phyloP scores from a whole-genome alignment of 2,329 filamentous ascomycete species.

The Chlorencoelia australis region DNA sequence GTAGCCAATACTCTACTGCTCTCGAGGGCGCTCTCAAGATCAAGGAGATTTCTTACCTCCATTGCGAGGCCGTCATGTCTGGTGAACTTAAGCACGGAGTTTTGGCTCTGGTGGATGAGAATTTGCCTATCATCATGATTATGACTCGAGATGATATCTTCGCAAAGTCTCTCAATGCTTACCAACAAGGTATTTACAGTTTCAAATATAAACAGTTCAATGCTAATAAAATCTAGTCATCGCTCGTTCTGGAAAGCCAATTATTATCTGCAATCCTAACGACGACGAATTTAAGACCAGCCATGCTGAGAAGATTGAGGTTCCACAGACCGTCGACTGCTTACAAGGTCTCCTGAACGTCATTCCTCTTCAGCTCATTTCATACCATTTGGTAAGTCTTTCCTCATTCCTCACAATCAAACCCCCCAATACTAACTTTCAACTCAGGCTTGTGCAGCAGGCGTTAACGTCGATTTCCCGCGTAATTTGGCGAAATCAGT shows the following conservation, averaged over 20 bases:
- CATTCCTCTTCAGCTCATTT: constrained; percentile 92
- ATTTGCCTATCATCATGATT: constrained; percentile 99
- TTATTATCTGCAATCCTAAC: constrained; percentile 91
- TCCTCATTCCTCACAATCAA: no score
- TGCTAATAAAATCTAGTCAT: constrained; percentile 53
- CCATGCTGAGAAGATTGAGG: constrained; percentile 93
- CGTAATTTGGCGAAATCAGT: constrained; percentile 98
- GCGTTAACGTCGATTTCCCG: constrained; percentile 95
- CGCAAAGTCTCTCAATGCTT: constrained; percentile 98
- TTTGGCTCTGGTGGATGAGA: constrained; percentile 92
- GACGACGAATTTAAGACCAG: constrained; percentile 83
- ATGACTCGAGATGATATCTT: constrained; percentile 93
- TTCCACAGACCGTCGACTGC: constrained; percentile 89
- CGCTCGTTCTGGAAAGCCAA: constrained; percentile 89
- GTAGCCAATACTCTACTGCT: constrained; percentile 92
- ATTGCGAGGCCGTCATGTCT: constrained; percentile 99
- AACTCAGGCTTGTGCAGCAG: no score
- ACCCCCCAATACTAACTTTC: no score
- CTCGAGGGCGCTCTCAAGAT: constrained; percentile 98
- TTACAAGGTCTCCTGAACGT: constrained; percentile 97
- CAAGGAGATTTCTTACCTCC: constrained; percentile 99
- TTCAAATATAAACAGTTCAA: background rate
- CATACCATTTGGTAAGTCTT: constrained; percentile 98
- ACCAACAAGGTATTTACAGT: constrained; percentile 70
- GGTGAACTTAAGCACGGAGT: constrained; percentile 99